phyloP scores from a whole-genome alignment of 768 basidiomycete species.

The Mycena indigotica region DNA sequence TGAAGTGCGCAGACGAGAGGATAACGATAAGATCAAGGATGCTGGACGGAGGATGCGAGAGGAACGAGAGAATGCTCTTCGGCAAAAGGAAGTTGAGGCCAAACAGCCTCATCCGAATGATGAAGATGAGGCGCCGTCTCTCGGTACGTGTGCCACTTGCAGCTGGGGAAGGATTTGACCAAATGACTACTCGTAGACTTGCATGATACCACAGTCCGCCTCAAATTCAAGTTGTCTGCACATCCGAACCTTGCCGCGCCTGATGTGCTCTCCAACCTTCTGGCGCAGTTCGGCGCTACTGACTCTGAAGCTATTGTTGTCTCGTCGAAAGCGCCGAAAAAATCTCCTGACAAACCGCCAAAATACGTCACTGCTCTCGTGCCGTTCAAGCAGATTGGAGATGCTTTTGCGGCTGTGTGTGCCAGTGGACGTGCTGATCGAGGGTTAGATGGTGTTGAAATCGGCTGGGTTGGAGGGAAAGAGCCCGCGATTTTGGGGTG shows the following conservation, averaged over 20 bases:
- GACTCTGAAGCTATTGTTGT: conserved; percentile 70
- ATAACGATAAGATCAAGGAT: conserved; percentile 75
- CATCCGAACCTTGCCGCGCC: conserved; percentile 60
- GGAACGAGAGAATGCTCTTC: conserved; percentile 59
- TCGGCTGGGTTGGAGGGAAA: conserved; percentile 72
- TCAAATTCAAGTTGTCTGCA: conserved; percentile 65
- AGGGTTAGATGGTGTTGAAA: conserved; percentile 63
- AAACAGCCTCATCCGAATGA: conserved; percentile 36
- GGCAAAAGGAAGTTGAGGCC: conserved; percentile 46
- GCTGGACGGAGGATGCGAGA: conserved; percentile 70
- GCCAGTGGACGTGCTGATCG: conserved; percentile 53
- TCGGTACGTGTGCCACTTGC: conserved; percentile 42
- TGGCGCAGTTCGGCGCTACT: conserved; percentile 62
- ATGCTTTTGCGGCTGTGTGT: conserved; percentile 77
- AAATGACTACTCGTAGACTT: conserved; percentile 44
- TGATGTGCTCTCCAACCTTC: conserved; percentile 49
- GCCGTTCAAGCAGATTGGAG: conserved; percentile 73
- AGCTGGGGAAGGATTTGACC: neutral
- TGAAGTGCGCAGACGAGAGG: conserved; percentile 53
- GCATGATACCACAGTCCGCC: conserved; percentile 73
- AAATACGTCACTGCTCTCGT: conserved; percentile 73
- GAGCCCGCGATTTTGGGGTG: conserved; percentile 75
- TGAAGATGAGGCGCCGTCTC: conserved; percentile 55
- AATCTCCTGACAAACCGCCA: conserved; percentile 54
- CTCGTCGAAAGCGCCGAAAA: conserved; percentile 63